These are phyloP conservation scores for Aureobasidium sp. DNA, from an alignment of 2,329 filamentous ascomycete species.

Conservation along the genomic window DNA sequence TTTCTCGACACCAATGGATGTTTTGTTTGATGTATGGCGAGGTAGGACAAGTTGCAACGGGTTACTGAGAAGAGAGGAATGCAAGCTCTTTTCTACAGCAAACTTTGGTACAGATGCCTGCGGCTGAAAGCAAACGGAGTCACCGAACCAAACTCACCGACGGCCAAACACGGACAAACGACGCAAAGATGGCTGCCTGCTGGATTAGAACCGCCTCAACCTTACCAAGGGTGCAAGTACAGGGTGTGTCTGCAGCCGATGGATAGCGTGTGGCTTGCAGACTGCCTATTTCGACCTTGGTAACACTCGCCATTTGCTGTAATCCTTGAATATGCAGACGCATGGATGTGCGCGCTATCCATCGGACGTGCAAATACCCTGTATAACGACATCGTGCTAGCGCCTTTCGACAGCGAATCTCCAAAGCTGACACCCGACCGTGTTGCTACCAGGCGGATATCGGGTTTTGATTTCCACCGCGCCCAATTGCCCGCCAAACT, in stretches of 20 bases:
- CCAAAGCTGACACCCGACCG: background rate
- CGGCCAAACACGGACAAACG: constrained; percentile 2
- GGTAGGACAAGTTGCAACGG: background rate
- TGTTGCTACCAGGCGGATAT: background rate
- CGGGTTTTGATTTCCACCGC: background rate
- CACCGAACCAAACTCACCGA: constrained; percentile 8
- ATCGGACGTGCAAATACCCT: no score
- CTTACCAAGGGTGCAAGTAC: background rate
- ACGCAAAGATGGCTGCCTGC: constrained; percentile 2
- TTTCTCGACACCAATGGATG: background rate
- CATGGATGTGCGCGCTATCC: no score
- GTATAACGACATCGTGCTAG: constrained; percentile 2
- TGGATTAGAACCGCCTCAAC: background rate
- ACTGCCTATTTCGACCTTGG: no score
- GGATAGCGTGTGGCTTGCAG: no score
- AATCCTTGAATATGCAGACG: no score
- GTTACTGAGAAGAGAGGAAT: background rate
- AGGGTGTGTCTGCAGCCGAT: no score
- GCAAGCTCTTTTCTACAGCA: constrained; percentile 1
- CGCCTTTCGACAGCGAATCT: constrained; percentile 3
- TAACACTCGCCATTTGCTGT: no score
- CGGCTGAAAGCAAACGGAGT: constrained; percentile 1
- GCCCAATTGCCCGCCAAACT: background rate
- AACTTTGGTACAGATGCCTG: background rate
- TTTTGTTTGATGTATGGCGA: background rate